Evolutionary conservation across 352 stramenopile genomes (phyloP).

Genomic region (Globisporangium echinulatum): DNA sequence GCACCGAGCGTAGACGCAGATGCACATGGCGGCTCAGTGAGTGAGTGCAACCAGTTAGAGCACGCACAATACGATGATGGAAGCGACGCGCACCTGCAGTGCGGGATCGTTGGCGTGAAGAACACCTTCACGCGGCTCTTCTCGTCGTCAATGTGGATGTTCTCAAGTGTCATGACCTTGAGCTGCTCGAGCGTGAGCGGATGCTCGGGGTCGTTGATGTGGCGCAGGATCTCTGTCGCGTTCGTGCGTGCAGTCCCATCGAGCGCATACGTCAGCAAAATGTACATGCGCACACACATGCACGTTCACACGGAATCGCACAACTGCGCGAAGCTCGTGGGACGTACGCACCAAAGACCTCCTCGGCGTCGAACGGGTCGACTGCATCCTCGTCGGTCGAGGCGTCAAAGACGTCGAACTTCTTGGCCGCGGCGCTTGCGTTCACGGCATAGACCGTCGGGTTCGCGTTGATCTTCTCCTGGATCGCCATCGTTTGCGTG

Average conservation of each 20-base stretch:
- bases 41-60: neutral
- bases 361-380: slow-evolving; percentile 77
- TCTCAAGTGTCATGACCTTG: slow-evolving; percentile 89
- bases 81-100: slow-evolving; percentile 74
- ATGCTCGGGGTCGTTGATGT: slow-evolving; percentile 93
- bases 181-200: slow-evolving; percentile 92
- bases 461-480: slow-evolving; percentile 88
- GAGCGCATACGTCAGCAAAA: neutral
- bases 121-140: slow-evolving; percentile 74
- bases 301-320: neutral
- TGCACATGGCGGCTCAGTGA: neutral
- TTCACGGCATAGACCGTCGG: slow-evolving; percentile 81
- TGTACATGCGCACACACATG: neutral
- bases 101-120: slow-evolving; percentile 94
- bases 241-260: neutral
- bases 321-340: no score
- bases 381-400: slow-evolving; percentile 51
- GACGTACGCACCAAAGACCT: slow-evolving; percentile 72
- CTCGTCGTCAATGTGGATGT: slow-evolving; percentile 83
- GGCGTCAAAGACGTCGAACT: slow-evolving; percentile 55
- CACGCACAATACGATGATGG: neutral
- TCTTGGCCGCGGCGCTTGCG: slow-evolving; percentile 36
- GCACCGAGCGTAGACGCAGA: no score
- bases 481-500: slow-evolving; percentile 50
- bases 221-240: slow-evolving; percentile 63